These are phyloP conservation scores for Cicer yamashitae DNA, from an alignment of 306 rosid genomes.

Conservation along the genomic window DNA sequence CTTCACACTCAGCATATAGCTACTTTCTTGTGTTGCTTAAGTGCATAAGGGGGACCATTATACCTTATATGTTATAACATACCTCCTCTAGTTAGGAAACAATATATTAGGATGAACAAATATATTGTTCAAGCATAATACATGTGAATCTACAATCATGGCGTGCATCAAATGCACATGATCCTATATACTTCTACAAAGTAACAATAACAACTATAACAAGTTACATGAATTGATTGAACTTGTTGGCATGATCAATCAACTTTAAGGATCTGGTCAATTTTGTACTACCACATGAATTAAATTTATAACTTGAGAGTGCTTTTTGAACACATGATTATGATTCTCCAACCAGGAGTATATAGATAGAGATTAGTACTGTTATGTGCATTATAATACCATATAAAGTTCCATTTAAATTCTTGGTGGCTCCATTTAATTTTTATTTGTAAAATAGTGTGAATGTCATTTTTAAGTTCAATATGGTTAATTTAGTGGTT, in stretches of 20 bases:
- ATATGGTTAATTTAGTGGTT: too few species aligned
- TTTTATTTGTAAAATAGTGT: too few species aligned
- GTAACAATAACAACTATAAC: constrained; percentile 10
- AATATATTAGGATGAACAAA: constrained; percentile 12
- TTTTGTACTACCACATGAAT: constrained; percentile 7
- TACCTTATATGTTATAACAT: too few species aligned
- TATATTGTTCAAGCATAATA: constrained; percentile 41
- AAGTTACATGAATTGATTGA: constrained; percentile 23
- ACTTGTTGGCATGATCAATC: constrained; percentile 38
- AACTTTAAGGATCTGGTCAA: constrained; percentile 39
- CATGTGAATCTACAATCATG: constrained; percentile 70
- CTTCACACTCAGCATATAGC: not conserved
- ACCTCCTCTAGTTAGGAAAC: too few species aligned
- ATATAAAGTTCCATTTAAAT: constrained; percentile 20
- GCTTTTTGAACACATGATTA: constrained; percentile 29
- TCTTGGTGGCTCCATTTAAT: too few species aligned
- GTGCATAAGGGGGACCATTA: constrained; percentile 35
- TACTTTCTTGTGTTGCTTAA: constrained; percentile 4
- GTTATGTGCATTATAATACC: not conserved
- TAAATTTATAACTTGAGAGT: constrained; percentile 8
- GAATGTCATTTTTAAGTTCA: too few species aligned
- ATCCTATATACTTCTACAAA: constrained; percentile 63
- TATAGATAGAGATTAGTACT: not conserved
- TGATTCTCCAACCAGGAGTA: constrained; percentile 35
- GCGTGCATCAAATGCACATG: constrained; percentile 69